Evolutionary conservation across 1,284 basidiomycete species (phyloP), one percentile per base, ranked within the genome.

Genomic region (Cutaneotrichosporon daszewskae): DNA sequence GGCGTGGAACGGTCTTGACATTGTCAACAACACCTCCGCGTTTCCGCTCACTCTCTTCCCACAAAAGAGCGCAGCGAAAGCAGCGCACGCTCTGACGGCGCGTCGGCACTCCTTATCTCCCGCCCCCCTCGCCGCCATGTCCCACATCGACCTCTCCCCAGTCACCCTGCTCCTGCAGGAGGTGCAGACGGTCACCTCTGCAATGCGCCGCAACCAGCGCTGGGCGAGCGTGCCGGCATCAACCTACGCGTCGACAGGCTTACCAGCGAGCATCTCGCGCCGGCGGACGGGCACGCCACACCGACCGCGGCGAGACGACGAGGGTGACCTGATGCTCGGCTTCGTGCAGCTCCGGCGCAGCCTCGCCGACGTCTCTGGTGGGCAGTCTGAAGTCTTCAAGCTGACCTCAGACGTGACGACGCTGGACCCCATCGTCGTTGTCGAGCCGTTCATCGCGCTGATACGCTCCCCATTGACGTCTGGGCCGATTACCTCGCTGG

Each of bases 181-280:
- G 76, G 87, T 96, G 53, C 78, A 92, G 43, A 78, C 88, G 11
- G 87, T 98, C 57, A 95, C 90, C 31, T 89, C 90, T 4, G 79
- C 82, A n/a, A 95, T 98, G 88, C 86, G 94, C 67, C 89, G 92
- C 74, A 94, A 94, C 72, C 88, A 89, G 37, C 81, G 90, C 38
- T 94, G 90, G 90, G 84, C 89, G 13, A 78, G 84, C 3, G 53
- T 61, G 5, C 59, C 65, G 18, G 51, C 61, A 1, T 58, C 62
- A 1, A 56, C 52, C 1, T 66, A 60, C 35, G 33, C 49, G 19
- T 48, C 58, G 4, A 34, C 56, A 0, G 46, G 57, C 9, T 37
- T 61, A 3, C 61, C 59, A n/a, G 54, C 64, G 3, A 57, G 58
- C 13, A 49, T 64, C 18, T 38, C 45, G 14, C 25, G 38, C 14